Evolutionary conservation across 495 filamentous ascomycete species (phyloP).

Genomic region (Lasiosphaeris hirsuta): DNA sequence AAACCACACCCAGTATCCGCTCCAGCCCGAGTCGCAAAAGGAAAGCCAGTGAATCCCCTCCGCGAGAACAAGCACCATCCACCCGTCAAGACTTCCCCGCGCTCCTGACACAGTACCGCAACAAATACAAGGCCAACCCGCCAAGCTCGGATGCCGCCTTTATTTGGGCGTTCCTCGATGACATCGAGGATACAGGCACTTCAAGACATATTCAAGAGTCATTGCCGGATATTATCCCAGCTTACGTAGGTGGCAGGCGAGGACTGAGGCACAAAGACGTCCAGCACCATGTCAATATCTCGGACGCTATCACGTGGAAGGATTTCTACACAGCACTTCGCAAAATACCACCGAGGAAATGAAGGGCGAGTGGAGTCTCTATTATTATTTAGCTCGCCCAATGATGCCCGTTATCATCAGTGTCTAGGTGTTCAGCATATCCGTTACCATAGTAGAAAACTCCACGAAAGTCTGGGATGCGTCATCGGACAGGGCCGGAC

Average conservation of each 20-base stretch:
- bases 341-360: background rate
- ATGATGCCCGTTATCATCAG: no score
- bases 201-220: slow-evolving; percentile 25
- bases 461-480: no score
- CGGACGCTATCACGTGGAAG: slow-evolving; percentile 20
- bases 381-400: no score
- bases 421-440: no score
- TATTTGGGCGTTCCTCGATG: slow-evolving; percentile 26
- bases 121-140: slow-evolving; percentile 17
- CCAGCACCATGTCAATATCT: slow-evolving; percentile 14
- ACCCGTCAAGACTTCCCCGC: slow-evolving; percentile 11
- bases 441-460: no score
- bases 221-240: slow-evolving; percentile 12
- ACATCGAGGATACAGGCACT: slow-evolving; percentile 16
- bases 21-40: background rate
- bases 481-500: no score
- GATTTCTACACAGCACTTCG: slow-evolving; percentile 10
- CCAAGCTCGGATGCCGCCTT: slow-evolving; percentile 23
- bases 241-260: slow-evolving; percentile 7
- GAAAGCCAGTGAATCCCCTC: background rate
- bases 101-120: slow-evolving; percentile 18
- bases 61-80: background rate
- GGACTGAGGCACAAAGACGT: slow-evolving; percentile 1
- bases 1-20: no score
- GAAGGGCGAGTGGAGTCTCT: background rate